Conservation (phyloP, 2,329 filamentous ascomycete species). For the Coniochaeta prunicola region DNA sequence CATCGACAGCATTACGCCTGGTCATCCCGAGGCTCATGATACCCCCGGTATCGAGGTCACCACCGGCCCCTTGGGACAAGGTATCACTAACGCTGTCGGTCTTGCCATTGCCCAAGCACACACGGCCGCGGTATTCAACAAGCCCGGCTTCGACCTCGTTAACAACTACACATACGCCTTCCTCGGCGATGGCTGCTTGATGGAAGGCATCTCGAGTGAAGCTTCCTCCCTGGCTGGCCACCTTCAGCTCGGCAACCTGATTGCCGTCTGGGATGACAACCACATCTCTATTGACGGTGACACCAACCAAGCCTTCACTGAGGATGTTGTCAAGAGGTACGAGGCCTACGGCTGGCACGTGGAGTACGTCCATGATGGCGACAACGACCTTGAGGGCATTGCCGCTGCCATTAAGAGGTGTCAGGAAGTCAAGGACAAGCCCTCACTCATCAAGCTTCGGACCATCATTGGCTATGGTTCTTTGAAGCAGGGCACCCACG, state of each 20-base stretch:
- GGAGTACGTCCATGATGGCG: conserved; percentile 75
- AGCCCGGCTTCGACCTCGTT: conserved; percentile 82
- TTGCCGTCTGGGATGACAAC: conserved; percentile 97
- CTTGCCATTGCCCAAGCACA: conserved; percentile 95
- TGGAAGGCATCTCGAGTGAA: conserved; percentile 96
- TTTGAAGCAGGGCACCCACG: conserved; percentile 83
- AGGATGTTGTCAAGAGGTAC: conserved; percentile 92
- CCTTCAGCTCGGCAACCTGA: conserved; percentile 95
- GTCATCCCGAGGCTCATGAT: conserved; percentile 94
- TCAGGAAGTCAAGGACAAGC: conserved; percentile 90
- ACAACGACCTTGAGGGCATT: conserved; percentile 80
- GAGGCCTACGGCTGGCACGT: conserved; percentile 97
- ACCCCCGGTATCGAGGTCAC: conserved; percentile 97
- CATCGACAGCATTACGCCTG: conserved; percentile 73
- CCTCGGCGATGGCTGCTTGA: conserved; percentile 96
- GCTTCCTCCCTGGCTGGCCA: conserved; percentile 89
- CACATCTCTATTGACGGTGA: conserved; percentile 93
- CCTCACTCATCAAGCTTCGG: conserved; percentile 89
- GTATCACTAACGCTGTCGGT: conserved; percentile 95
- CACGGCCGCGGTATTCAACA: conserved; percentile 89
- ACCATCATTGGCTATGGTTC: conserved; percentile 98
- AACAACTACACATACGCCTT: conserved; percentile 97
- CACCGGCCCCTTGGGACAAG: conserved; percentile 94
- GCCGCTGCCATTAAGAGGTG: conserved; percentile 81
- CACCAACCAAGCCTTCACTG: conserved; percentile 93